Percentiles rank a stretch among this genome's conserved stretches.
Conservation (phyloP, 1,284 basidiomycete species). For the Melampsora americana region DNA sequence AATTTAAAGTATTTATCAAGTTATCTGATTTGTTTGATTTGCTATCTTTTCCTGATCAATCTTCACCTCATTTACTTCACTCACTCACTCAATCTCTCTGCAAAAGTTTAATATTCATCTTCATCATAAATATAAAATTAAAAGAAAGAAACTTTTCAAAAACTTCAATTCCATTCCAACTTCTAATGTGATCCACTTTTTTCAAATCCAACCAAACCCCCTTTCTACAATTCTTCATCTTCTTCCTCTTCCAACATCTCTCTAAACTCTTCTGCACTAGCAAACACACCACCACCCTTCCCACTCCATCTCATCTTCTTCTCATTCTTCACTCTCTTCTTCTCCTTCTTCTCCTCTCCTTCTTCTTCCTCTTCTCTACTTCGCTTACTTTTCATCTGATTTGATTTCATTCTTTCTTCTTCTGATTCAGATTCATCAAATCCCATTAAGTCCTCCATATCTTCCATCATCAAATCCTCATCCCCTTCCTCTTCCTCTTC, state of each 20-base stretch:
- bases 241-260: neutral
- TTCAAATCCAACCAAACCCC: too few relatives aligned
- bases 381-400: neutral
- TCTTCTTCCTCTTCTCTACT: neutral
- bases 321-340: neutral
- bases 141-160: too few relatives aligned
- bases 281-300: neutral
- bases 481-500: conserved; percentile 21
- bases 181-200: too few relatives aligned
- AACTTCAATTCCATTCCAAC: too few relatives aligned
- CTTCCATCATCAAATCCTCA: conserved; percentile 4
- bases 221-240: neutral
- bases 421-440: neutral
- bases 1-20: too few relatives aligned
- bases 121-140: too few relatives aligned
- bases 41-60: too few relatives aligned
- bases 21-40: too few relatives aligned
- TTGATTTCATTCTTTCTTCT: neutral
- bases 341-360: neutral
- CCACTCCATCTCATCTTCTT: conserved; percentile 6
- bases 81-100: too few relatives aligned
- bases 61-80: too few relatives aligned
- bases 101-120: too few relatives aligned
- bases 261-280: neutral
- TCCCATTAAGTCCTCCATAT: neutral